phyloP scores from a whole-genome alignment of 257 asterid species.

The Plantago major region DNA sequence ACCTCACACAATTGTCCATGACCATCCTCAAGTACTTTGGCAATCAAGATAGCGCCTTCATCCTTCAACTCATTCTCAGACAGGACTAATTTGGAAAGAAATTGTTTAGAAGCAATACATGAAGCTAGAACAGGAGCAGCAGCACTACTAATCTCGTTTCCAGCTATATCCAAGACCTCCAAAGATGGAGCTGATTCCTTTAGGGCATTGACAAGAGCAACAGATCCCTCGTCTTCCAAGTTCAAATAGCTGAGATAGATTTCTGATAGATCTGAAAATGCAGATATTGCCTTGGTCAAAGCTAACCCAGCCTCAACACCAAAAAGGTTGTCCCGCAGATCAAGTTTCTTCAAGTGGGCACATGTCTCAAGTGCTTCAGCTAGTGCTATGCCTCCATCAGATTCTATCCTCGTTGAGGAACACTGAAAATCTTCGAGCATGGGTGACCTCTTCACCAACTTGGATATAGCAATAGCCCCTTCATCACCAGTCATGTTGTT shows the following conservation, averaged over 20 bases:
- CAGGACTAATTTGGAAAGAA: slow-evolving; percentile 60
- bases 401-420: slow-evolving; percentile 79
- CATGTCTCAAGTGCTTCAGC: slow-evolving; percentile 65
- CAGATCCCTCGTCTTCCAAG: slow-evolving; percentile 79
- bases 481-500: slow-evolving; percentile 94
- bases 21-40: slow-evolving; percentile 79
- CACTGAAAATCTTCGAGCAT: slow-evolving; percentile 75
- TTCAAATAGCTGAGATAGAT: slow-evolving; percentile 82
- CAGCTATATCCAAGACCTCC: slow-evolving; percentile 81
- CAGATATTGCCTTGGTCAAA: slow-evolving; percentile 47
- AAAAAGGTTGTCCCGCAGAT: slow-evolving; percentile 88
- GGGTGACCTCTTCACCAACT: slow-evolving; percentile 52
- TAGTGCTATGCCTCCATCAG: slow-evolving; percentile 78
- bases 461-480: slow-evolving; percentile 79
- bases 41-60: slow-evolving; percentile 85
- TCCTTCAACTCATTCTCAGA: slow-evolving; percentile 85
- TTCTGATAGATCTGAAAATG: slow-evolving; percentile 53
- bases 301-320: slow-evolving; percentile 76
- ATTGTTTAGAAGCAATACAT: slow-evolving; percentile 64
- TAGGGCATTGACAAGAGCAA: slow-evolving; percentile 63
- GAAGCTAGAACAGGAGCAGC: slow-evolving; percentile 77
- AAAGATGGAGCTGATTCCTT: slow-evolving; percentile 65
- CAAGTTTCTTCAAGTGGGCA: slow-evolving; percentile 60
- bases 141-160: slow-evolving; percentile 79
- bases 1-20: slow-evolving; percentile 70